Conservation (phyloP, 1,284 basidiomycete genomes). For the Cryptococcus floricola region DNA sequence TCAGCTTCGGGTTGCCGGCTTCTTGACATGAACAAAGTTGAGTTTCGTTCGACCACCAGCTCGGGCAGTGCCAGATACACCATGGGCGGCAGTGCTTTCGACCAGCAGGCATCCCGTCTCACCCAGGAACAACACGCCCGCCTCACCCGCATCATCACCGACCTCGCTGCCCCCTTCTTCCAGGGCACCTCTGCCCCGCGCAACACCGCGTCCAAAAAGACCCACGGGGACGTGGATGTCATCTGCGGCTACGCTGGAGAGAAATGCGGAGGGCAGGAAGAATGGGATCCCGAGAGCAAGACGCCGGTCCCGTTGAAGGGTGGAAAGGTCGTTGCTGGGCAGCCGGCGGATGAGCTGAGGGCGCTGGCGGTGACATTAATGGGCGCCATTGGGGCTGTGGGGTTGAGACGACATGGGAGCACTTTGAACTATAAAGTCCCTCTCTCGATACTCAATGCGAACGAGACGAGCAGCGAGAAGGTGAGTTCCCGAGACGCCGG, state of each 20-base stretch:
- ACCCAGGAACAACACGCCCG: slow-evolving; percentile 16
- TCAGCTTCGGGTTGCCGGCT: background rate
- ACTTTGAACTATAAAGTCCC: slow-evolving; percentile 14
- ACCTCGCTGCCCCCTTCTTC: slow-evolving; percentile 10
- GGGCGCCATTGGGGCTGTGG: slow-evolving; percentile 4
- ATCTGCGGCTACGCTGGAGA: slow-evolving; percentile 18
- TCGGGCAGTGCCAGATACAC: background rate
- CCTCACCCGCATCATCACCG: slow-evolving; percentile 8
- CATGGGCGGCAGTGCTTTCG: slow-evolving; percentile 41
- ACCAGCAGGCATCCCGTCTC: slow-evolving; percentile 19
- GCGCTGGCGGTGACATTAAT: slow-evolving; percentile 13
- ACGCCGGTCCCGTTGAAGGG: background rate
- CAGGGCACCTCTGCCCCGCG: slow-evolving; percentile 6
- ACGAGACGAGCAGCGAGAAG: slow-evolving; percentile 2
- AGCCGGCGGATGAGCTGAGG: slow-evolving; percentile 11
- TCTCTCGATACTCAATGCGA: background rate
- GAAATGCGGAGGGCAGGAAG: slow-evolving; percentile 9
- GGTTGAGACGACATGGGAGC: slow-evolving; percentile 12
- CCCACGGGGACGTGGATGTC: slow-evolving; percentile 42
- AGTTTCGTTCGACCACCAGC: background rate
- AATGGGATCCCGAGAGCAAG: slow-evolving; percentile 5
- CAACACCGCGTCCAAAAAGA: slow-evolving; percentile 16
- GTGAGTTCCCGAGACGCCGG: background rate
- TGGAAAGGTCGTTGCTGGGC: background rate
- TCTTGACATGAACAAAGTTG: background rate